Evolutionary conservation across 225 moss, liverwort and hornwort genomes (phyloP), one percentile per base, ranked within the genome.

Genomic region (Rhytidiadelphus loreus): DNA sequence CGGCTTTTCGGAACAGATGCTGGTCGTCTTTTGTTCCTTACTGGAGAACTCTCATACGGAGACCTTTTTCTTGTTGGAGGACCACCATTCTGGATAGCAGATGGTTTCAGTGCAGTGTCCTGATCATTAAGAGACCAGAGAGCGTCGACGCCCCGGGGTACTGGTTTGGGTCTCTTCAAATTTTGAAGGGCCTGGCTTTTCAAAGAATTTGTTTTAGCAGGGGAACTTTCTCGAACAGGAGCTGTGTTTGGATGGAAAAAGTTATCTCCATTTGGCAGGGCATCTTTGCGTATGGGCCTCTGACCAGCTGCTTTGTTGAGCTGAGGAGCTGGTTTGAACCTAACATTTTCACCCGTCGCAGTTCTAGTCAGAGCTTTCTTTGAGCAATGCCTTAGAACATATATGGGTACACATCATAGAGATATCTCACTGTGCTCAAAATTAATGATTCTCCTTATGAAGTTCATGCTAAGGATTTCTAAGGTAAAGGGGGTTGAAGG

Each of bases 81-180:
- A 80, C 87, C 61, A 57, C 89, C 74, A 20, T 88, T 90, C 86
- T 86, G 89, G 61, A 16, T 77, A 61, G 87, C 81, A 77, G 89
- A 93, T 48, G 88, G 76, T 72, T 92, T 89, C 69, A 89, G 86
- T 70, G 91, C 68, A 53, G 79, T 28, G 58, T 83, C 87, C 50
- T 87, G 90, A 78, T 87, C 94, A 78, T 79, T 82, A 17, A 88
- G 74, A 70, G 94, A 91, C 91, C 92, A 92, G 56, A 90, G 90
- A 75, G 86, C 87, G 83, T 87, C 90, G 46, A 80, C 33, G 25
- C 91, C 85, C 87, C 66, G 83, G 62, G 87, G 75, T 16, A 46
- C 82, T 74, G 87, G 55, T 74, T 91, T 91, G 62, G 91, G 88
- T 83, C 85, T 92, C 91, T 90, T 92, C 64, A 85, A 17, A 16